phyloP scores from a whole-genome alignment of 2,329 filamentous ascomycete species.

The Aureobasidium sp. region DNA sequence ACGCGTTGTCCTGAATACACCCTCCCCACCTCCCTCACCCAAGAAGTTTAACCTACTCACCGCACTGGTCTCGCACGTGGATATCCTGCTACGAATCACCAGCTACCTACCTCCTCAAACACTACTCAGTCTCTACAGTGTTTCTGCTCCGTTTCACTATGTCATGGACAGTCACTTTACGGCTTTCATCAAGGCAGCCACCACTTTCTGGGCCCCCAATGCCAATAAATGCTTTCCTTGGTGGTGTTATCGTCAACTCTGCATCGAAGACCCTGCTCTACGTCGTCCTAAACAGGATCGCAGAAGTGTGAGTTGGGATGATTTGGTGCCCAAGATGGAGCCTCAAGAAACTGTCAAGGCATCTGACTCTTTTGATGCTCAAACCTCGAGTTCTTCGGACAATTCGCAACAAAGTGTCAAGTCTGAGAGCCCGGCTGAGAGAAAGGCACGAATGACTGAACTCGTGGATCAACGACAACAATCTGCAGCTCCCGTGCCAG shows the following conservation, averaged over 20 bases:
- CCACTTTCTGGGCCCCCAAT: slow-evolving; percentile 45
- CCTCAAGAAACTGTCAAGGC: neutral
- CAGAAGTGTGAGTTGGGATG: slow-evolving; percentile 10
- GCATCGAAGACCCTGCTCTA: slow-evolving; percentile 50
- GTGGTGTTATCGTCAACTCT: slow-evolving; percentile 49
- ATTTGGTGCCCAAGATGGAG: neutral
- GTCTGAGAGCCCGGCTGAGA: neutral
- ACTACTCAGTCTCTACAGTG: slow-evolving; percentile 56
- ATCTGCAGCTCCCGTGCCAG: slow-evolving; percentile 41
- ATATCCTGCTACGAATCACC: slow-evolving; percentile 49
- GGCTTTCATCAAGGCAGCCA: slow-evolving; percentile 50
- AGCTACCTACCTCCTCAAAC: slow-evolving; percentile 47
- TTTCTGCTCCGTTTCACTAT: slow-evolving; percentile 54
- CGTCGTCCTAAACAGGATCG: neutral
- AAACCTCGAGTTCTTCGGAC: neutral
- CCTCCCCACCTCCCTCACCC: neutral
- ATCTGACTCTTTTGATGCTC: neutral
- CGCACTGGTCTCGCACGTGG: slow-evolving; percentile 30
- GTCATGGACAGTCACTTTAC: slow-evolving; percentile 53
- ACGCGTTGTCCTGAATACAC: neutral
- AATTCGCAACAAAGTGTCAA: neutral
- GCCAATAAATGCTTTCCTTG: slow-evolving; percentile 53
- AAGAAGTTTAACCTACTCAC: slow-evolving; percentile 27
- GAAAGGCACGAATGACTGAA: neutral
- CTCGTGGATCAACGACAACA: neutral